Evolutionary conservation across 2,329 filamentous ascomycete species (phyloP).

Genomic region (Aureobasidium subglaciale): DNA sequence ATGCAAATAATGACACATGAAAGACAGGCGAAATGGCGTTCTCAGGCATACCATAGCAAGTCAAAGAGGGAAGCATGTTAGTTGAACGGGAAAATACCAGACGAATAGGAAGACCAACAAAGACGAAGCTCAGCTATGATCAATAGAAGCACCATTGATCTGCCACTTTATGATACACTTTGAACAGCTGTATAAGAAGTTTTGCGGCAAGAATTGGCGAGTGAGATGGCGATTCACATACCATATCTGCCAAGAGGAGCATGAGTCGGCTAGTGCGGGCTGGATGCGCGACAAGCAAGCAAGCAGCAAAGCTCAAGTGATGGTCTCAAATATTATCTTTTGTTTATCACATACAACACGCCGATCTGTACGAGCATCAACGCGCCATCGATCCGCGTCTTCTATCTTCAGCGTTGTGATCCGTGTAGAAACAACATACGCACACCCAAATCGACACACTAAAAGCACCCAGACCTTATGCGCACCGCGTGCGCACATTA

Average conservation of each 20-base stretch:
- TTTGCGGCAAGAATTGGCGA: not conserved
- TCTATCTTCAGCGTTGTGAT: not conserved
- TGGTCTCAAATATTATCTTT: conserved; percentile 4
- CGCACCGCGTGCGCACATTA: conserved; percentile 2
- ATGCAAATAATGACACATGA: conserved; percentile 59
- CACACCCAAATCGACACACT: not conserved
- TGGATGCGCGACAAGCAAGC: not conserved
- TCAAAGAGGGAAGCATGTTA: not conserved
- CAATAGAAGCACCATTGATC: no score
- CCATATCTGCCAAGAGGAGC: not conserved
- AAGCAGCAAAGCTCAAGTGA: conserved; percentile 4
- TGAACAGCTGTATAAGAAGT: not conserved
- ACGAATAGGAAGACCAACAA: not conserved
- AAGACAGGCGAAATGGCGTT: conserved; percentile 4
- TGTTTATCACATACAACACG: not conserved
- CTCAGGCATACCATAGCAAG: conserved; percentile 6
- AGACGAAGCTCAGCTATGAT: not conserved
- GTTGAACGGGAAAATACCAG: not conserved
- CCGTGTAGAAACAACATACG: no score
- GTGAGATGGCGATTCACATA: not conserved
- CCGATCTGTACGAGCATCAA: not conserved
- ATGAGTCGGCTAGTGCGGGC: not conserved
- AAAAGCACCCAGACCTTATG: not conserved
- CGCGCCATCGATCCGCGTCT: not conserved
- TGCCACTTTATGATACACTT: no score